Evolutionary conservation across 2,329 filamentous ascomycete species (phyloP).

Genomic region (Scortechinia acanthostroma): DNA sequence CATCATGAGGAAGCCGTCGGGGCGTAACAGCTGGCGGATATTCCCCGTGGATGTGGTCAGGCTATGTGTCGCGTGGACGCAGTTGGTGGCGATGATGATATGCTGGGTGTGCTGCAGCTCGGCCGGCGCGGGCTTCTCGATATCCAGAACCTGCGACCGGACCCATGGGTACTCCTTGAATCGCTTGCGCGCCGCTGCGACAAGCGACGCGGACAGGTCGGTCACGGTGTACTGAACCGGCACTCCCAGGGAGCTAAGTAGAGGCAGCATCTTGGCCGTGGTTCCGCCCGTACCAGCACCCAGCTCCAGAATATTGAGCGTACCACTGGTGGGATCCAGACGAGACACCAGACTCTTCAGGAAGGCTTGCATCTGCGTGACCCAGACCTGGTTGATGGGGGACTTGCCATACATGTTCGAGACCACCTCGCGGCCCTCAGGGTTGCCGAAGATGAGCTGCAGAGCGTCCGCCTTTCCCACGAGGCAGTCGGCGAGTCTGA

Average conservation of each 20-base stretch:
- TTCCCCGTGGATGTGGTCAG: neutral
- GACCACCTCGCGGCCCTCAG: slow-evolving; percentile 13
- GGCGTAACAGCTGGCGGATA: neutral
- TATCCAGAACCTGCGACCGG: neutral
- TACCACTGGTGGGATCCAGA: slow-evolving; percentile 5
- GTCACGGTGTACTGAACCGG: slow-evolving; percentile 31
- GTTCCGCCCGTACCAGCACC: slow-evolving; percentile 34
- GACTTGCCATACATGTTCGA: slow-evolving; percentile 24
- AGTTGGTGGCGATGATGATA: neutral
- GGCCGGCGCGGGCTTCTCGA: neutral
- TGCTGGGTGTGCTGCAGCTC: neutral
- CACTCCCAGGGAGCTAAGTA: slow-evolving; percentile 11
- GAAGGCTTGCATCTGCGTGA: too few species aligned
- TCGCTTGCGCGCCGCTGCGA: neutral
- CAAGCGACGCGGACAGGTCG: slow-evolving; percentile 21
- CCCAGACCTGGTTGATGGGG: slow-evolving; percentile 11
- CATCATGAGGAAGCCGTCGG: neutral
- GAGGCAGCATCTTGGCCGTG: slow-evolving; percentile 17
- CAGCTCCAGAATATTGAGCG: slow-evolving; percentile 26
- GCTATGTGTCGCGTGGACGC: neutral
- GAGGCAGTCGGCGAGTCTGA: slow-evolving; percentile 25
- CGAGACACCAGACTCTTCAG: slow-evolving; percentile 12
- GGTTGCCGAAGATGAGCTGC: slow-evolving; percentile 24
- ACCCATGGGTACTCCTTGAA: neutral
- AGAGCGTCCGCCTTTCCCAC: slow-evolving; percentile 23